Evolutionary conservation across 1,284 basidiomycete genomes (phyloP).

Genomic region (Naganishia albida): DNA sequence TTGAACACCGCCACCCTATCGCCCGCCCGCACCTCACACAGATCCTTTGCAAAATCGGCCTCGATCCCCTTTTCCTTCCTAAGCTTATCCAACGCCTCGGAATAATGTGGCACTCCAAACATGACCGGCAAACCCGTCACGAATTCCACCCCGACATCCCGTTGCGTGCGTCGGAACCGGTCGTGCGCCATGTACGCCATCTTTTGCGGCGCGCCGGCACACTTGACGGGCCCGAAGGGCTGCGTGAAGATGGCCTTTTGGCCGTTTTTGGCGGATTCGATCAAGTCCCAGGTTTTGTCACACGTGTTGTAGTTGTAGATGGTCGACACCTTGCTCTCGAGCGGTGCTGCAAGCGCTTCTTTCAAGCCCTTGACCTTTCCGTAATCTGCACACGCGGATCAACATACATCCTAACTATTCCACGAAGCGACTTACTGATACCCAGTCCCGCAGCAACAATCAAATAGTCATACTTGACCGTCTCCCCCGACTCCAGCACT

Average conservation of each 20-base stretch:
- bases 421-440: conserved; percentile 58
- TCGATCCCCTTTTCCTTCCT: conserved; percentile 77
- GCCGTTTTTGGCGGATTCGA: conserved; percentile 72
- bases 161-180: conserved; percentile 63
- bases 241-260: conserved; percentile 88
- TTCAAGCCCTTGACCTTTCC: conserved; percentile 73
- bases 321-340: conserved; percentile 76
- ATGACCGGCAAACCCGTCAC: conserved; percentile 90
- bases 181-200: conserved; percentile 96
- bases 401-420: neutral
- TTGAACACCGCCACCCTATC: conserved; percentile 83
- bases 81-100: conserved; percentile 76
- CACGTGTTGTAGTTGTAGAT: conserved; percentile 88
- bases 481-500: conserved; percentile 67
- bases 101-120: conserved; percentile 85
- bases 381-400: conserved; percentile 56
- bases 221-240: conserved; percentile 91
- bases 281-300: conserved; percentile 81
- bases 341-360: conserved; percentile 72
- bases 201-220: conserved; percentile 90
- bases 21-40: conserved; percentile 68
- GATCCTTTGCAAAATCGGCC: conserved; percentile 79
- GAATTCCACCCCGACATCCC: conserved; percentile 71
- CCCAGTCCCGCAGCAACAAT: conserved; percentile 87
- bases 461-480: conserved; percentile 79